A percentile compares a stretch with the other conserved stretches of the same genome.
These are phyloP conservation scores for Pneumocystis wakefieldiae DNA, from an alignment of 1,139 yeast species.

Conservation along the genomic window DNA sequence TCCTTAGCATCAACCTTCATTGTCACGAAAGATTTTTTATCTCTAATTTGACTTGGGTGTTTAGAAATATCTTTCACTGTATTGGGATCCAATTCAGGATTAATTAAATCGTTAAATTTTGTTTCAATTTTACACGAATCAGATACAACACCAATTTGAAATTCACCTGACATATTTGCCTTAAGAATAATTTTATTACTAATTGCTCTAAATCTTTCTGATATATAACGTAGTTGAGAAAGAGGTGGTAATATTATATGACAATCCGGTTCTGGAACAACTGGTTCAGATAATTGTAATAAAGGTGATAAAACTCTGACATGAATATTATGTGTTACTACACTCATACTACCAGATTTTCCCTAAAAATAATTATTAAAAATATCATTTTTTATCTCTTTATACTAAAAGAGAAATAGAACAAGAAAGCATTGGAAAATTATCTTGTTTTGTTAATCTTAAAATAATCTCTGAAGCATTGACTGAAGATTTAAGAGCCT, in stretches of 20 bases:
- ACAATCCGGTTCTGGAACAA: constrained; percentile 17
- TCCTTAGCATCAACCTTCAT: constrained; percentile 22
- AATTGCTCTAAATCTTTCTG: constrained; percentile 19
- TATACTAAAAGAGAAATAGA: neutral
- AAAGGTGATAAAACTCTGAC: constrained; percentile 11
- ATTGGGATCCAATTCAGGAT: constrained; percentile 15
- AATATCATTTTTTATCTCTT: neutral
- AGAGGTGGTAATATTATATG: constrained; percentile 16
- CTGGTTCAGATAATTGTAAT: constrained; percentile 18
- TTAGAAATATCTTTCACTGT: constrained; percentile 6
- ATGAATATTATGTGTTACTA: constrained; percentile 12
- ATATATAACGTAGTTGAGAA: constrained; percentile 16
- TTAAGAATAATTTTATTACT: constrained; percentile 17
- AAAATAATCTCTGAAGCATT: constrained; percentile 9
- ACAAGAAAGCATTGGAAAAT: constrained; percentile 11
- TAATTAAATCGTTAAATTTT: constrained; percentile 19
- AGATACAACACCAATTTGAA: constrained; percentile 18
- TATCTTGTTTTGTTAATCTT: constrained; percentile 11
- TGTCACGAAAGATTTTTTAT: constrained; percentile 13
- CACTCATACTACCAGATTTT: constrained; percentile 8
- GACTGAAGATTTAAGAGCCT: constrained; percentile 7
- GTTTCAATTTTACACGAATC: constrained; percentile 20
- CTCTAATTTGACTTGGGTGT: constrained; percentile 8
- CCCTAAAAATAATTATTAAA: constrained; percentile 9
- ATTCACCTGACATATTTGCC: constrained; percentile 18